Percentiles rank a stretch among this genome's conserved stretches.
Conservation (phyloP, 331 rosid species). For the Rosa hybrid region DNA sequence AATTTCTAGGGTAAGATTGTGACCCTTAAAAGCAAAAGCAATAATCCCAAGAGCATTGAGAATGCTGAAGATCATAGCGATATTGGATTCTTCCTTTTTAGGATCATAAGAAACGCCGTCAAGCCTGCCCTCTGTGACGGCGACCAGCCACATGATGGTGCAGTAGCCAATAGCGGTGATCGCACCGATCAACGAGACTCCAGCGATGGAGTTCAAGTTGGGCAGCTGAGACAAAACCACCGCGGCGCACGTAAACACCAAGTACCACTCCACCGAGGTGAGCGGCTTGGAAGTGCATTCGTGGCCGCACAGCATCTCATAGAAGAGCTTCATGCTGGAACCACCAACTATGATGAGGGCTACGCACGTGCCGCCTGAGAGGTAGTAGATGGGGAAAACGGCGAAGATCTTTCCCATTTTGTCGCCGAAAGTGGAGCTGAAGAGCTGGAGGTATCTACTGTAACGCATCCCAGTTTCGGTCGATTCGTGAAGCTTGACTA, state of each 20-base stretch:
- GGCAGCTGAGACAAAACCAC: constrained; percentile 27
- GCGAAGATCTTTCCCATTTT: constrained; percentile 30
- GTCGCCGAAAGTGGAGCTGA: constrained; percentile 28
- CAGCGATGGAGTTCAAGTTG: constrained; percentile 32
- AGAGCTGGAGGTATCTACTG: constrained; percentile 38
- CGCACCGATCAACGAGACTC: constrained; percentile 24
- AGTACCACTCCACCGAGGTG: constrained; percentile 31
- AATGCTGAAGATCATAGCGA: constrained; percentile 30
- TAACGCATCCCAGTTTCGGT: constrained; percentile 34
- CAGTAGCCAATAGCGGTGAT: constrained; percentile 23
- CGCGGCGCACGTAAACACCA: constrained; percentile 21
- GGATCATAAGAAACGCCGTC: constrained; percentile 30
- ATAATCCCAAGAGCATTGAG: constrained; percentile 28
- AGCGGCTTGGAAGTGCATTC: constrained; percentile 27
- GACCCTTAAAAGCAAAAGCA: constrained; percentile 33
- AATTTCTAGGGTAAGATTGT: constrained; percentile 28
- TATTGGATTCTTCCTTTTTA: constrained; percentile 17
- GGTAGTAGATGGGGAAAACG: constrained; percentile 27
- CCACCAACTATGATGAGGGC: constrained; percentile 29
- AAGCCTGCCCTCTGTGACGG: constrained; percentile 29
- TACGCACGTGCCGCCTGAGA: constrained; percentile 23
- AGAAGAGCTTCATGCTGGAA: constrained; percentile 30
- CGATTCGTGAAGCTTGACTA: constrained; percentile 39
- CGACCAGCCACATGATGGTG: constrained; percentile 30
- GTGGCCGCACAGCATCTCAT: constrained; percentile 28